Conservation (phyloP, 1,284 basidiomycete species). For the Ganoderma resinaceum region DNA sequence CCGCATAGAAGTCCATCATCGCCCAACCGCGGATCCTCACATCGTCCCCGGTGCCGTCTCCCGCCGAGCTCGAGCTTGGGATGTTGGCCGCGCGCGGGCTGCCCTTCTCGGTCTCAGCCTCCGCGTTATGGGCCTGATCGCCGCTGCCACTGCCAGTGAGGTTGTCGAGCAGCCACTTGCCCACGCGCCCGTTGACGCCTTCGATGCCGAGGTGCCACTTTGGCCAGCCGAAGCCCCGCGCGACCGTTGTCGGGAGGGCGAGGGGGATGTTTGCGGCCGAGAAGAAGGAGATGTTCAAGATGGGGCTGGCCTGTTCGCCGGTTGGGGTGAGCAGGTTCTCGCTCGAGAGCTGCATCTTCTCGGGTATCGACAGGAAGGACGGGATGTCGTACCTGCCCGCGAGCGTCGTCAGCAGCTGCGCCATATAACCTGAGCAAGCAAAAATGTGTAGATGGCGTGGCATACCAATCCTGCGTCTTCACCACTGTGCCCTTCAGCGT, state of each 20-base stretch:
- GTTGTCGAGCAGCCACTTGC: slow-evolving; percentile 67
- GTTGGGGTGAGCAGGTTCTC: slow-evolving; percentile 56
- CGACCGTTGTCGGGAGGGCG: slow-evolving; percentile 75
- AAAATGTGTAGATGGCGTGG: too few relatives aligned
- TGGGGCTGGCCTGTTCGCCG: slow-evolving; percentile 47
- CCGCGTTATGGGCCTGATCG: slow-evolving; percentile 11
- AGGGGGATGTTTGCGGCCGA: slow-evolving; percentile 86
- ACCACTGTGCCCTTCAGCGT: slow-evolving; percentile 71
- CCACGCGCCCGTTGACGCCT: slow-evolving; percentile 81
- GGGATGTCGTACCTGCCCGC: slow-evolving; percentile 74
- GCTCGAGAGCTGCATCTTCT: slow-evolving; percentile 71
- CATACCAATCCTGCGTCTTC: slow-evolving; percentile 84
- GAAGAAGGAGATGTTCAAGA: slow-evolving; percentile 75
- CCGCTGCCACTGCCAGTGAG: slow-evolving; percentile 15
- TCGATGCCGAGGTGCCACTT: slow-evolving; percentile 75
- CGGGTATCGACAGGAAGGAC: slow-evolving; percentile 79
- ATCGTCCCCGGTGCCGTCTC: slow-evolving; percentile 36
- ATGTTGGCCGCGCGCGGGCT: background rate
- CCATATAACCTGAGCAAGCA: too few relatives aligned
- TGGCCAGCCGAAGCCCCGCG: slow-evolving; percentile 85
- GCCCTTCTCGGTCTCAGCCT: background rate
- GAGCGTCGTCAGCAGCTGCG: background rate
- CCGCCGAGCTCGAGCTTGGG: background rate
- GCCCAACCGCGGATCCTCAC: slow-evolving; percentile 71
- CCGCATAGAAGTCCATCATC: slow-evolving; percentile 72